Conservation (phyloP, 2,329 filamentous ascomycete genomes). For the Venturia carpophila region DNA sequence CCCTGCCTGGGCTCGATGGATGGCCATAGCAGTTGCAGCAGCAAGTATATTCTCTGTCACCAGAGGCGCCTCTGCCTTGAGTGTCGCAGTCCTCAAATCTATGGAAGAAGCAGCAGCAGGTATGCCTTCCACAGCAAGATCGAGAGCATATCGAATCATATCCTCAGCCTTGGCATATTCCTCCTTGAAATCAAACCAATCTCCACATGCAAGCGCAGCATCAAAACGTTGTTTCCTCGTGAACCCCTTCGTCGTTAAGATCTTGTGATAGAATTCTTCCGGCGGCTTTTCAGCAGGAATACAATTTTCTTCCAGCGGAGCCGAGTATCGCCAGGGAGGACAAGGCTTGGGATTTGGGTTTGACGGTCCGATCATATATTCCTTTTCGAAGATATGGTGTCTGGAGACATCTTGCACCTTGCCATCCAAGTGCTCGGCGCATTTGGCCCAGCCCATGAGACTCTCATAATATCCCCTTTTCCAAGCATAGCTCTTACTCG, state of each 20-base stretch:
- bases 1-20: slow-evolving; percentile 64
- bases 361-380: slow-evolving; percentile 70
- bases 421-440: slow-evolving; percentile 73
- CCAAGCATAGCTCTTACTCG: slow-evolving; percentile 74
- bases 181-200: slow-evolving; percentile 75
- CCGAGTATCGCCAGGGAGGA: slow-evolving; percentile 52
- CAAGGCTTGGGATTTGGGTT: slow-evolving; percentile 74
- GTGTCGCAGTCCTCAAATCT: slow-evolving; percentile 54
- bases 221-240: slow-evolving; percentile 70
- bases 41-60: slow-evolving; percentile 68
- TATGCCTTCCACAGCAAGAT: slow-evolving; percentile 50
- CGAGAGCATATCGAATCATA: slow-evolving; percentile 68
- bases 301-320: slow-evolving; percentile 70
- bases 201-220: slow-evolving; percentile 73
- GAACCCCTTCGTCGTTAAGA: slow-evolving; percentile 74
- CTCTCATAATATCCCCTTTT: slow-evolving; percentile 76
- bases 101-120: slow-evolving; percentile 36
- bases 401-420: slow-evolving; percentile 64
- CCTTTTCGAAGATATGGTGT: slow-evolving; percentile 59
- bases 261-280: slow-evolving; percentile 71
- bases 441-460: slow-evolving; percentile 67
- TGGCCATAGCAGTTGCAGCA: slow-evolving; percentile 68
- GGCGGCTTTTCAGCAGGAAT: slow-evolving; percentile 60
- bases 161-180: slow-evolving; percentile 57
- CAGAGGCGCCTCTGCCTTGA: slow-evolving; percentile 46